These are phyloP conservation scores for Teunomyces cretensis DNA, from an alignment of 805 yeast species.

Conservation along the genomic window DNA sequence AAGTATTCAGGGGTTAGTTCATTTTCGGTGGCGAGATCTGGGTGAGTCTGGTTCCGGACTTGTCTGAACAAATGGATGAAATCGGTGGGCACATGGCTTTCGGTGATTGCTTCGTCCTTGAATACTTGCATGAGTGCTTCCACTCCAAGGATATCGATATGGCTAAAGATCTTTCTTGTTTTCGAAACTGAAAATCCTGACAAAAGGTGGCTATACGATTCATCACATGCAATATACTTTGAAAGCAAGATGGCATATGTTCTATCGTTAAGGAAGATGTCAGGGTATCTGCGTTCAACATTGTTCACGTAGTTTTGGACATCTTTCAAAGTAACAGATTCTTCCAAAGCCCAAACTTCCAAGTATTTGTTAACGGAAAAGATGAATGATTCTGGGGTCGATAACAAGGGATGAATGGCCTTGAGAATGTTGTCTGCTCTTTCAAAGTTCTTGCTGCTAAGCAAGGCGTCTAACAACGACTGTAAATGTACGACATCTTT, in stretches of 20 bases:
- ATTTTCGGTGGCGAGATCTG: conserved; percentile 5
- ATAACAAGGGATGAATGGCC: conserved; percentile 55
- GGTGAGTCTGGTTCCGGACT: conserved; percentile 13
- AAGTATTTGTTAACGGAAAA: conserved; percentile 71
- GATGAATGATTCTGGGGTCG: conserved; percentile 46
- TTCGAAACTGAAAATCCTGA: conserved; percentile 10
- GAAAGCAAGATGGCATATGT: conserved; percentile 61
- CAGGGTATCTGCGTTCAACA: conserved; percentile 30
- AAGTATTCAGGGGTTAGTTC: conserved; percentile 28
- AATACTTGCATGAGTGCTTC: conserved; percentile 42
- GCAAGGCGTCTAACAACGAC: conserved; percentile 76
- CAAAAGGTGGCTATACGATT: conserved; percentile 10
- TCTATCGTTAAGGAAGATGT: conserved; percentile 41
- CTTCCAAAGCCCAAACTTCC: conserved; percentile 36
- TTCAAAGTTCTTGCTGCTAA: conserved; percentile 60
- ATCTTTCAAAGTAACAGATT: conserved; percentile 39
- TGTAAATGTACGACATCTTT: conserved; percentile 67
- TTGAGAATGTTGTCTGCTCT: conserved; percentile 70
- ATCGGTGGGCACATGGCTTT: conserved; percentile 34
- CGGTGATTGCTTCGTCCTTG: conserved; percentile 21
- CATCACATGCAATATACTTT: conserved; percentile 25
- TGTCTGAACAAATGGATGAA: conserved; percentile 30
- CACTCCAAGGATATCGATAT: conserved; percentile 54
- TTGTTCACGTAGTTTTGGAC: conserved; percentile 42
- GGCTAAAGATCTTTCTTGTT: conserved; percentile 36